Conservation (phyloP, 108 stramenopile genomes). For the Cafeteria roenbergensis region DNA sequence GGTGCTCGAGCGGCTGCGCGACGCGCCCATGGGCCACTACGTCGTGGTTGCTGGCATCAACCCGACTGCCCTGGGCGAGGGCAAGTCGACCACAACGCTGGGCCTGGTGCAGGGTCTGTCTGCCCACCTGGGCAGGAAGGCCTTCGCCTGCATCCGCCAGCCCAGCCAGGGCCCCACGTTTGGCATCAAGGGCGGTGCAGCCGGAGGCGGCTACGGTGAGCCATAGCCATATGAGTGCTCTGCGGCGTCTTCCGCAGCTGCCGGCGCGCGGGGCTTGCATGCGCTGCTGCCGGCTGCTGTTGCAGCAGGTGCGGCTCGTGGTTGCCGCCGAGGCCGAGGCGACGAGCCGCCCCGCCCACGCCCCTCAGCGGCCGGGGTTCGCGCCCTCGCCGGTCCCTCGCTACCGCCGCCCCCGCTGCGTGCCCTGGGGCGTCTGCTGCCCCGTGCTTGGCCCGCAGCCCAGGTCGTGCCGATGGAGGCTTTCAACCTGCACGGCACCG, state of each 20-base stretch:
- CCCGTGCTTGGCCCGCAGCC: constrained; percentile 42
- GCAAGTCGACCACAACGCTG: constrained; percentile 71
- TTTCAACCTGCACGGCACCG: constrained; percentile 95
- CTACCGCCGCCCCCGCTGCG: too few species aligned
- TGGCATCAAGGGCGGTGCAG: constrained; percentile 98
- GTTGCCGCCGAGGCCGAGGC: too few species aligned
- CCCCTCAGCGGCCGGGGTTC: too few species aligned
- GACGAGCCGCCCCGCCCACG: too few species aligned
- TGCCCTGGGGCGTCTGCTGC: background rate
- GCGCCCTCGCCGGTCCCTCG: too few species aligned
- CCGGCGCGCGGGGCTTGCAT: too few species aligned
- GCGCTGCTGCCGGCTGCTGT: too few species aligned
- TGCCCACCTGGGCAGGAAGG: constrained; percentile 60
- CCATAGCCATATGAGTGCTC: too few species aligned
- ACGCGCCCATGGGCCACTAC: constrained; percentile 67
- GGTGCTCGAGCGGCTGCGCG: constrained; percentile 34
- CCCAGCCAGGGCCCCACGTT: constrained; percentile 87
- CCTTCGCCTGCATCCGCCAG: constrained; percentile 46
- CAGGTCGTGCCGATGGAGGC: constrained; percentile 89
- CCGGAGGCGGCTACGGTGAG: constrained; percentile 62
- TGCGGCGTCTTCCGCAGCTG: too few species aligned
- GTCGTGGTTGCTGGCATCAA: constrained; percentile 88
- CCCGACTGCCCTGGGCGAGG: constrained; percentile 96
- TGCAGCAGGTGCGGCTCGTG: too few species aligned
- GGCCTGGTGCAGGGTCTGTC: constrained; percentile 75